phyloP scores from a whole-genome alignment of 257 asterid genomes.

The Solanum sejunctum region DNA sequence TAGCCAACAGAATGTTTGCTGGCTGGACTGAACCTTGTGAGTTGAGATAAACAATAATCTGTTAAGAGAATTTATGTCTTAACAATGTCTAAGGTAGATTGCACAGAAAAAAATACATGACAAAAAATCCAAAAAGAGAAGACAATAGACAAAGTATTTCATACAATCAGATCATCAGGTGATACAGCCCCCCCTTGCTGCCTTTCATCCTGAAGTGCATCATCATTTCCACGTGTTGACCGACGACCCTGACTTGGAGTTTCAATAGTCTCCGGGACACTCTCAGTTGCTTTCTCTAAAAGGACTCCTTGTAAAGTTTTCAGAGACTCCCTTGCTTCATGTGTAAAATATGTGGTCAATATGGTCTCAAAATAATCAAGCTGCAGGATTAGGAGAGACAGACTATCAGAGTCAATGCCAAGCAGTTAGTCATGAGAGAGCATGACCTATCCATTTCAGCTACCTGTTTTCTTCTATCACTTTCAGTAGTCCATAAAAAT shows the following conservation, averaged over 20 bases:
- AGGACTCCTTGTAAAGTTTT: slow-evolving; percentile 87
- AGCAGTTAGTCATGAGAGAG: neutral
- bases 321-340: slow-evolving; percentile 86
- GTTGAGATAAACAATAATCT: neutral
- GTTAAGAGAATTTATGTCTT: neutral
- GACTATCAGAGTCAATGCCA: neutral
- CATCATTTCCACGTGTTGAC: slow-evolving; percentile 87
- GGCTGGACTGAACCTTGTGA: neutral
- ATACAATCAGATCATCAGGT: slow-evolving; percentile 96
- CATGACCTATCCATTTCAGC: neutral
- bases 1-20: neutral
- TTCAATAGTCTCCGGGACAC: slow-evolving; percentile 53
- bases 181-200: slow-evolving; percentile 62
- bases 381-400: slow-evolving; percentile 37
- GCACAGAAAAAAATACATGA: neutral
- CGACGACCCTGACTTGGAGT: slow-evolving; percentile 92
- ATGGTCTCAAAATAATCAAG: slow-evolving; percentile 95
- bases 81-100: neutral
- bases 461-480: neutral
- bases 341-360: slow-evolving; percentile 85
- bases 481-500: neutral
- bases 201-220: slow-evolving; percentile 68
- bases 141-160: slow-evolving; percentile 1
- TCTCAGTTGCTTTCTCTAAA: slow-evolving; percentile 79
- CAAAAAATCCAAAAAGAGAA: neutral